Conservation (phyloP, 306 rosid species). For the Casuarina glauca region DNA sequence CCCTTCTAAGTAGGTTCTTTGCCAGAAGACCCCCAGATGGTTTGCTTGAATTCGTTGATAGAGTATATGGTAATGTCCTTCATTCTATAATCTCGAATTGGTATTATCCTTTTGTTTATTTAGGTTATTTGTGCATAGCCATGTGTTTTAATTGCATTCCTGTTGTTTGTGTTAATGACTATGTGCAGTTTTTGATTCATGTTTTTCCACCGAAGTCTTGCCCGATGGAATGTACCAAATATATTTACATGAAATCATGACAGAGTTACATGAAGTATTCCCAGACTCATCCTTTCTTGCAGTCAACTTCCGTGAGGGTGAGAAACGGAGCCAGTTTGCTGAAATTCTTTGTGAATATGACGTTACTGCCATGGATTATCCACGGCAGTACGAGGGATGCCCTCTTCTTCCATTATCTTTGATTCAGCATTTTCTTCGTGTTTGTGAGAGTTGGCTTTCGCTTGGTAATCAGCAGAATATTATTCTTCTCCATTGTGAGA, state of each 20-base stretch:
- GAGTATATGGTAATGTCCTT: constrained; percentile 70
- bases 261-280: constrained; percentile 85
- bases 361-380: constrained; percentile 88
- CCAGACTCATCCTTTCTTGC: constrained; percentile 91
- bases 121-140: not conserved
- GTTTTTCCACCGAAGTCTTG: constrained; percentile 89
- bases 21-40: constrained; percentile 97
- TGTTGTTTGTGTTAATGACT: not conserved
- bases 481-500: constrained; percentile 85
- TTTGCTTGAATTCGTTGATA: constrained; percentile 80
- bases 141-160: not conserved
- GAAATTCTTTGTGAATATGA: constrained; percentile 67
- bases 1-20: constrained; percentile 92
- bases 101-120: not conserved
- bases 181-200: constrained; percentile 88
- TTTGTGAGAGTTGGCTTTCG: constrained; percentile 82
- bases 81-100: constrained; percentile 5
- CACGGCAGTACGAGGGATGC: constrained; percentile 93
- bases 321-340: constrained; percentile 69
- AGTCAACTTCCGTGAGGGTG: constrained; percentile 92
- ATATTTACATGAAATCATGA: constrained; percentile 72
- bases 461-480: constrained; percentile 64
- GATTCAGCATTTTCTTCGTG: constrained; percentile 88
- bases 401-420: constrained; percentile 81
- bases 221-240: constrained; percentile 85